A percentile compares a stretch with the other conserved stretches of the same genome.
phyloP scores from a whole-genome alignment of 441 rosid species.

The Dalechampia spathulata region DNA sequence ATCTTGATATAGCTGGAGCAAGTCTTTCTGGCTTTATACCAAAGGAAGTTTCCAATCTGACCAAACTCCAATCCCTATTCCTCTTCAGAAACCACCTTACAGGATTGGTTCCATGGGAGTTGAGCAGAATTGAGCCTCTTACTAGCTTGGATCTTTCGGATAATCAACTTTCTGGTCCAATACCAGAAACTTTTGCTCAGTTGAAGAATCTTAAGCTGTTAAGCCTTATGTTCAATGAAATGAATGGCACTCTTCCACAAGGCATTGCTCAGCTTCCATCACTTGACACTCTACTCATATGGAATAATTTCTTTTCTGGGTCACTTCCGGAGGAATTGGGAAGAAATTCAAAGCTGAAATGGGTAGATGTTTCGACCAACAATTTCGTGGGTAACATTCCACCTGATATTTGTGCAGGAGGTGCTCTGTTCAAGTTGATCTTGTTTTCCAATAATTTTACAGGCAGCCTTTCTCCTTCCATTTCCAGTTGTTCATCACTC shows the following conservation, averaged over 20 bases:
- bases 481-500: slow-evolving; percentile 71
- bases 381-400: slow-evolving; percentile 71
- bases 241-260: slow-evolving; percentile 81
- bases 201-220: slow-evolving; percentile 65
- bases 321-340: slow-evolving; percentile 75
- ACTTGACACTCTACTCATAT: slow-evolving; percentile 67
- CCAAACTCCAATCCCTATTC: slow-evolving; percentile 75
- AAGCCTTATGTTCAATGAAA: slow-evolving; percentile 75
- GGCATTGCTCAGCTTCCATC: slow-evolving; percentile 70
- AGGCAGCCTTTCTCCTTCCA: slow-evolving; percentile 52
- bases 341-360: slow-evolving; percentile 59
- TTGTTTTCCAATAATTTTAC: slow-evolving; percentile 73
- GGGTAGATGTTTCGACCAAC: slow-evolving; percentile 88
- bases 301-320: slow-evolving; percentile 85
- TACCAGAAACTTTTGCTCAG: slow-evolving; percentile 69
- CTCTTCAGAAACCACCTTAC: slow-evolving; percentile 69
- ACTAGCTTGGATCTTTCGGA: slow-evolving; percentile 81
- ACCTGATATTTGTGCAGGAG: slow-evolving; percentile 63
- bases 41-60: slow-evolving; percentile 55
- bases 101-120: slow-evolving; percentile 64
- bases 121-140: slow-evolving; percentile 46
- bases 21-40: slow-evolving; percentile 72
- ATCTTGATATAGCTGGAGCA: slow-evolving; percentile 83
- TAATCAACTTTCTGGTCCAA: slow-evolving; percentile 63
- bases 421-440: slow-evolving; percentile 57